A percentile compares a stretch with the other conserved stretches of the same genome.
phyloP scores from a whole-genome alignment of 2,329 filamentous ascomycete species.

The Colletotrichum ledebouriae region DNA sequence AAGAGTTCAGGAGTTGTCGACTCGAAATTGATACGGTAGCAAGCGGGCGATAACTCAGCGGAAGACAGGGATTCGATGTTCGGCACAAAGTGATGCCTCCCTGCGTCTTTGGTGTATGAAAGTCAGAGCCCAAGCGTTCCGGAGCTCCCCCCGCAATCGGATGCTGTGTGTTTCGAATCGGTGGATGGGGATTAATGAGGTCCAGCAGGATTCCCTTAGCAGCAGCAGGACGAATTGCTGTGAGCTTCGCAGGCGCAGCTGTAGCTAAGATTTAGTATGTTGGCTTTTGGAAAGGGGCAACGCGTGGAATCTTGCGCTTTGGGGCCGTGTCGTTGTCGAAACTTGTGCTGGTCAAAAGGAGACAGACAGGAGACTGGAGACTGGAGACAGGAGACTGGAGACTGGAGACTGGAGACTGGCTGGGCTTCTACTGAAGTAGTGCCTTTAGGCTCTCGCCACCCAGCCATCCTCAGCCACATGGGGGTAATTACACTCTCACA shows the following conservation, averaged over 20 bases:
- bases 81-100: slow-evolving; percentile 9
- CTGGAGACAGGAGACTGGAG: neutral
- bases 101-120: slow-evolving; percentile 17
- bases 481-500: too few relatives aligned
- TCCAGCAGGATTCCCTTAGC: neutral
- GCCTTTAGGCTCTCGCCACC: too few relatives aligned
- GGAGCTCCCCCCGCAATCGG: slow-evolving; percentile 38
- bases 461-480: too few relatives aligned
- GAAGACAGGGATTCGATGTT: slow-evolving; percentile 17
- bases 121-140: slow-evolving; percentile 35
- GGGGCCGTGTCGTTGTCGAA: slow-evolving; percentile 11
- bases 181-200: slow-evolving; percentile 19
- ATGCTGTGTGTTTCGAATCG: slow-evolving; percentile 32
- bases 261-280: neutral
- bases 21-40: slow-evolving; percentile 26
- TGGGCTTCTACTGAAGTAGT: too few relatives aligned
- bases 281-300: neutral
- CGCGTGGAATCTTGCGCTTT: neutral
- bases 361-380: slow-evolving; percentile 14
- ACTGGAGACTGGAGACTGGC: neutral
- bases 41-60: slow-evolving; percentile 1
- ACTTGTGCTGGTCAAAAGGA: slow-evolving; percentile 16
- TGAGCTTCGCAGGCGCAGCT: neutral
- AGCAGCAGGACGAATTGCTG: neutral
- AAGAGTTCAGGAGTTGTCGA: neutral